These are phyloP conservation scores for Paecilomyces variotii DNA, from an alignment of 2,329 filamentous ascomycete genomes.

Conservation along the genomic window DNA sequence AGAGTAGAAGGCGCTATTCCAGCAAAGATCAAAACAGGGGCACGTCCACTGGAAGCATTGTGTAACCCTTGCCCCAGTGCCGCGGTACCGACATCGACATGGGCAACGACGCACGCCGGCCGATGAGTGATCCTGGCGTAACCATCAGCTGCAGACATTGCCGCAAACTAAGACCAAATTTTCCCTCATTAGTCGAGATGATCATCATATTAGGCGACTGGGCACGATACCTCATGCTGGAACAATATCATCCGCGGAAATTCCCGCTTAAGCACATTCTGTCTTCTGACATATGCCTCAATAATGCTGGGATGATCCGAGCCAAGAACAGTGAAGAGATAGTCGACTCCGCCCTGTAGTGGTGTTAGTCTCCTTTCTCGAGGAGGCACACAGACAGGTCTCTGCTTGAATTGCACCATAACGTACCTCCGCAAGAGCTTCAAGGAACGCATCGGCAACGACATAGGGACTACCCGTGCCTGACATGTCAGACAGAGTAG, in stretches of 20 bases:
- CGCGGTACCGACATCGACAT: conserved; percentile 72
- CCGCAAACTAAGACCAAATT: conserved; percentile 8
- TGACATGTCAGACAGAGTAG: background rate
- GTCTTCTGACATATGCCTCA: conserved; percentile 10
- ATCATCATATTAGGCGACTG: background rate
- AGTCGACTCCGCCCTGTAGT: conserved; percentile 9
- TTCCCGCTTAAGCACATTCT: conserved; percentile 7
- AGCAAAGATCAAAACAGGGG: conserved; percentile 67
- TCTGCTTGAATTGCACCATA: background rate
- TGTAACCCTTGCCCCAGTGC: conserved; percentile 69
- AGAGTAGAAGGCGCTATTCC: conserved; percentile 66
- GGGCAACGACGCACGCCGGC: conserved; percentile 56
- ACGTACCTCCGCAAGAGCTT: conserved; percentile 10
- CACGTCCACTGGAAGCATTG: conserved; percentile 64
- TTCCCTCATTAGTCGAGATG: background rate
- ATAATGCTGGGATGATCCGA: conserved; percentile 12
- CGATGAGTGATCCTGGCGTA: conserved; percentile 9
- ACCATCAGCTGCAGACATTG: conserved; percentile 11
- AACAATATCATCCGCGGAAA: conserved; percentile 11
- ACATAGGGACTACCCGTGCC: conserved; percentile 2
- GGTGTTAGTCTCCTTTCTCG: conserved; percentile 1
- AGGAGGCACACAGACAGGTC: background rate
- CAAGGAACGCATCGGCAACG: conserved; percentile 11
- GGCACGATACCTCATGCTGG: conserved; percentile 9
- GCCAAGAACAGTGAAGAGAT: conserved; percentile 10